phyloP scores from a whole-genome alignment of 1,284 basidiomycete genomes.

The Tylopilus orsonianus region DNA sequence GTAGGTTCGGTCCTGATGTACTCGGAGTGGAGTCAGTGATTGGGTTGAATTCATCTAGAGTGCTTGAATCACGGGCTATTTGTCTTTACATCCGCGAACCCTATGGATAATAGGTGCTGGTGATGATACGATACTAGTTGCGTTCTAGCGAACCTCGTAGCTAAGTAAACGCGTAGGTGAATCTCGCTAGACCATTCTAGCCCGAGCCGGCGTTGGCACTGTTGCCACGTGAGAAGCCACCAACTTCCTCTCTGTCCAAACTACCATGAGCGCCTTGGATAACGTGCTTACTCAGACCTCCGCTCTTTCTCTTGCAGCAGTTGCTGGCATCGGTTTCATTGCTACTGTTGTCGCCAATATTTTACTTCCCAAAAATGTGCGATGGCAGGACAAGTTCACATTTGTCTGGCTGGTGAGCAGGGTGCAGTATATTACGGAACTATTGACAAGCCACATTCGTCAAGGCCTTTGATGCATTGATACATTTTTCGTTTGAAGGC shows the following conservation, averaged over 20 bases:
- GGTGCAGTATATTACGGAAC: not conserved
- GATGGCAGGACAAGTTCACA: constrained; percentile 60
- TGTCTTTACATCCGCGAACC: too few species aligned
- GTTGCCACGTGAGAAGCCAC: too few species aligned
- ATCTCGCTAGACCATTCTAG: too few species aligned
- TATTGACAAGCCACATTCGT: constrained; percentile 1
- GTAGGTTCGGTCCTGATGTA: too few species aligned
- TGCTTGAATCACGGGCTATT: too few species aligned
- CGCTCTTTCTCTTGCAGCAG: constrained; percentile 60
- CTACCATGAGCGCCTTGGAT: constrained; percentile 16
- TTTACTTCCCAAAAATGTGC: constrained; percentile 60
- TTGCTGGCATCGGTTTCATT: constrained; percentile 47
- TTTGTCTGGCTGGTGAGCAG: constrained; percentile 71
- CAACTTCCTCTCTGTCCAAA: not conserved
- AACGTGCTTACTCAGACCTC: constrained; percentile 66
- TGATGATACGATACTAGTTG: too few species aligned
- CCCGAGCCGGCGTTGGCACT: too few species aligned
- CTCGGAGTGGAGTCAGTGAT: not conserved
- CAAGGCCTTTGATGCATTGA: constrained; percentile 74
- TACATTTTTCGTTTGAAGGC: constrained; percentile 78
- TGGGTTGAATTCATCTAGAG: too few species aligned
- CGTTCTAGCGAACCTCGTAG: too few species aligned
- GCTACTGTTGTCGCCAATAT: constrained; percentile 52
- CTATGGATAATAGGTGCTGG: too few species aligned
- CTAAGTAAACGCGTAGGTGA: too few species aligned